A percentile compares a stretch with the other conserved stretches of the same genome.
These are phyloP conservation scores for Neonectria faginata DNA, from an alignment of 2,329 filamentous ascomycete species.

Conservation along the genomic window DNA sequence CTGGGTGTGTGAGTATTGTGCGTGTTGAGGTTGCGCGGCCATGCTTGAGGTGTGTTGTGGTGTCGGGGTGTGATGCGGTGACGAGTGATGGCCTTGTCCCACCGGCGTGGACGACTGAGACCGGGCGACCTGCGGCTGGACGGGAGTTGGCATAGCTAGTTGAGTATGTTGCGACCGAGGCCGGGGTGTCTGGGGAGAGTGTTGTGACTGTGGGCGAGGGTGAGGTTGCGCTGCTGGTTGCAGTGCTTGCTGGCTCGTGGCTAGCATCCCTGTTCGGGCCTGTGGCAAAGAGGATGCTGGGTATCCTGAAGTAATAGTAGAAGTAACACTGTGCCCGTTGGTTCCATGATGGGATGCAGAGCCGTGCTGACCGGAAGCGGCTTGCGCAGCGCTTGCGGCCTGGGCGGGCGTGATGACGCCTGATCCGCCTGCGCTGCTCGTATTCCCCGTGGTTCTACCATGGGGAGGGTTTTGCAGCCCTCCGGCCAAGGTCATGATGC, in stretches of 20 bases:
- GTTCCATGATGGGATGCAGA: constrained; percentile 30
- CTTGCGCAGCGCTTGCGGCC: constrained; percentile 47
- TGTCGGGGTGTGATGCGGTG: constrained; percentile 43
- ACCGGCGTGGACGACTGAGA: constrained; percentile 46
- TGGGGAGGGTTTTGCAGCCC: constrained; percentile 61
- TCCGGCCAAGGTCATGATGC: constrained; percentile 67
- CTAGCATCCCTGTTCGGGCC: constrained; percentile 40
- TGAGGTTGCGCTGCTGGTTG: constrained; percentile 46
- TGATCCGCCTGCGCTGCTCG: constrained; percentile 42
- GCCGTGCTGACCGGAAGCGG: constrained; percentile 38
- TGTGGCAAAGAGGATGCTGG: constrained; percentile 46
- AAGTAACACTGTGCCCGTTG: constrained; percentile 31
- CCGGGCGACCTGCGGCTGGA: constrained; percentile 37
- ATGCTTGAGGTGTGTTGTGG: constrained; percentile 34
- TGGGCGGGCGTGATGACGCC: constrained; percentile 52
- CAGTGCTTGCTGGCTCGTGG: constrained; percentile 48
- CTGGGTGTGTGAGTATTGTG: constrained; percentile 35
- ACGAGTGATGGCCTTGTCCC: constrained; percentile 42
- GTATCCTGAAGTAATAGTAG: constrained; percentile 41
- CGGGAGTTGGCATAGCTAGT: constrained; percentile 40
- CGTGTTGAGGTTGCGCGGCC: constrained; percentile 30
- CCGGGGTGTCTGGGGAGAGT: constrained; percentile 47
- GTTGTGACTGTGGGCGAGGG: constrained; percentile 44
- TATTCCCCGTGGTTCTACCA: constrained; percentile 40
- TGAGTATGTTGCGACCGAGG: constrained; percentile 34